Percentiles rank a stretch among this genome's conserved stretches.
phyloP scores from a whole-genome alignment of 2,329 filamentous ascomycete genomes.

The Tolypocladium album region DNA sequence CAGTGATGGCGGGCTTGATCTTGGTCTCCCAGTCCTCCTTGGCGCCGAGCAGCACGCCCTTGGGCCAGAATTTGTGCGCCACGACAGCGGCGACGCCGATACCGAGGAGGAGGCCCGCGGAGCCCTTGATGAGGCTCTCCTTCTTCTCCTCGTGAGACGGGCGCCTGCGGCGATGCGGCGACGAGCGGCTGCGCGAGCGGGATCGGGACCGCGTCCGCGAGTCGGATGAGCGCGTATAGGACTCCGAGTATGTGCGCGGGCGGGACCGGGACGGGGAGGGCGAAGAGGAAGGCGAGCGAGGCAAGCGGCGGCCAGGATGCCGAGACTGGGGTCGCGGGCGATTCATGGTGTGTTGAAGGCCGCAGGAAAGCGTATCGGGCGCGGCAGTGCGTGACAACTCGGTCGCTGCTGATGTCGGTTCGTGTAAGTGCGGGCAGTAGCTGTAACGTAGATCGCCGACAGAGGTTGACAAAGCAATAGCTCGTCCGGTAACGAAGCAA shows the following conservation, averaged over 20 bases:
- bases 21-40: slow-evolving; percentile 17
- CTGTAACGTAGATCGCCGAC: background rate
- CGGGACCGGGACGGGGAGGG: slow-evolving; percentile 8
- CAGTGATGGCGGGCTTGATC: background rate
- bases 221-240: background rate
- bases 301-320: background rate
- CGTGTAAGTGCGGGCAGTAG: background rate
- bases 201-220: slow-evolving; percentile 7
- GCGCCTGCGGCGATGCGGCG: slow-evolving; percentile 4
- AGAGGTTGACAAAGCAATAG: background rate
- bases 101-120: slow-evolving; percentile 20
- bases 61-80: slow-evolving; percentile 24
- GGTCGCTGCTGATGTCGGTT: background rate
- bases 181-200: slow-evolving; percentile 11
- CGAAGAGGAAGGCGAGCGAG: slow-evolving; percentile 4
- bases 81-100: slow-evolving; percentile 23
- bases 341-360: slow-evolving; percentile 1
- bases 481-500: background rate
- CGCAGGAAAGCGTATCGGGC: background rate
- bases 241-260: slow-evolving; percentile 1
- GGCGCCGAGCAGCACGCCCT: slow-evolving; percentile 15
- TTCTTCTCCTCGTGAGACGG: slow-evolving; percentile 8
- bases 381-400: background rate
- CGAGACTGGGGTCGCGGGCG: slow-evolving; percentile 4
- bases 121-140: slow-evolving; percentile 18